Percentiles rank a stretch among this genome's conserved stretches.
Conservation (phyloP, 305 asterid genomes). For the Fraxinus sp. region DNA sequence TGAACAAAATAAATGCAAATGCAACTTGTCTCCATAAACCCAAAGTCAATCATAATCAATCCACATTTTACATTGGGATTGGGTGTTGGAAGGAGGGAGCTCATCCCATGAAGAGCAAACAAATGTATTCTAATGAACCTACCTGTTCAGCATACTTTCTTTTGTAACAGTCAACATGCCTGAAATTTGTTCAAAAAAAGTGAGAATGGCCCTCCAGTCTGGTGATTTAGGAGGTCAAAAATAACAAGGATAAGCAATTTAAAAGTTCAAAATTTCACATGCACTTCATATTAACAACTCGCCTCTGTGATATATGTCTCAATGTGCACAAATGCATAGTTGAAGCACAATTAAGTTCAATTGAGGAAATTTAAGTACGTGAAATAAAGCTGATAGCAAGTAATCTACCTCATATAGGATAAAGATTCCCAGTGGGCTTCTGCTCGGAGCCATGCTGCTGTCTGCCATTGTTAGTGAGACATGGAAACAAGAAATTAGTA, state of each 20-base stretch:
- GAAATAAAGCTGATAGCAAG: conserved; percentile 4
- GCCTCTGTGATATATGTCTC: not conserved
- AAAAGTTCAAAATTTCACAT: conserved; percentile 7
- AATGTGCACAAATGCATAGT: not conserved
- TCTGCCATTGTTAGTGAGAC: conserved; percentile 63
- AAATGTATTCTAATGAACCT: conserved; percentile 30
- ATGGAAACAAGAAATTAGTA: conserved; percentile 47
- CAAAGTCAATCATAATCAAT: not conserved
- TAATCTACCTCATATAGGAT: conserved; percentile 63
- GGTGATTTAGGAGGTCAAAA: not conserved
- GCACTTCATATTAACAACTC: not conserved
- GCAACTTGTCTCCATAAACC: not conserved
- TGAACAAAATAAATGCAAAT: not conserved
- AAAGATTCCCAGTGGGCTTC: conserved; percentile 93
- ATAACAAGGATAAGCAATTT: conserved; percentile 17
- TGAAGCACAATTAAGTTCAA: conserved; percentile 16
- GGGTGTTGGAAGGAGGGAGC: not conserved
- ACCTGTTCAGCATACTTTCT: conserved; percentile 89
- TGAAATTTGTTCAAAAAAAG: conserved; percentile 34
- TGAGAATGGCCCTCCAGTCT: not conserved
- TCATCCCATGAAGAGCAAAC: not conserved
- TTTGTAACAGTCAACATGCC: conserved; percentile 71
- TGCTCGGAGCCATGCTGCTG: conserved; percentile 96
- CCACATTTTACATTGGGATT: not conserved
- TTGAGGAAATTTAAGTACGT: conserved; percentile 14